Percentiles rank a stretch among this genome's conserved stretches.
Conservation (phyloP, 805 yeast species). For the Yarrowia sp. region DNA sequence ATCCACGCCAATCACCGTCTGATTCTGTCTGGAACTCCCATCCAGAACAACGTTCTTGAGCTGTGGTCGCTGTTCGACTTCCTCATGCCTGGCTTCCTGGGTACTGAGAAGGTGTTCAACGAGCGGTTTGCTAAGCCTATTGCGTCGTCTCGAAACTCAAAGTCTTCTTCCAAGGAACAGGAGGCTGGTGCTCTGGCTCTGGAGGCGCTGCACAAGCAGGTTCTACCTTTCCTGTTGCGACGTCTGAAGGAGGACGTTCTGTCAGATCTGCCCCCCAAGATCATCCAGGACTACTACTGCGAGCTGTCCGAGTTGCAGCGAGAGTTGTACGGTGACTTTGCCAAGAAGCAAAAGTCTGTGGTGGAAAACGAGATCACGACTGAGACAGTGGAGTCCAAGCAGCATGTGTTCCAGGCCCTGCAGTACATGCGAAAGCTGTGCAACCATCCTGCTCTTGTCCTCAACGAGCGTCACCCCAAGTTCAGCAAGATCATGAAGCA, state of each 20-base stretch:
- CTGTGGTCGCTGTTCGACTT: conserved; percentile 97
- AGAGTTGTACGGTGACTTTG: conserved; percentile 83
- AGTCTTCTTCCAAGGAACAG: conserved; percentile 87
- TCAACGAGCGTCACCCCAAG: conserved; percentile 80
- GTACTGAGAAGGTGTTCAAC: conserved; percentile 89
- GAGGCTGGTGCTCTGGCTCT: conserved; percentile 95
- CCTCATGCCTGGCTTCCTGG: conserved; percentile 97
- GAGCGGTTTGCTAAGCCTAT: conserved; percentile 98
- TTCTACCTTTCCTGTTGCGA: conserved; percentile 91
- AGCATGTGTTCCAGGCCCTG: conserved; percentile 94
- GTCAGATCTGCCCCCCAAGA: conserved; percentile 95
- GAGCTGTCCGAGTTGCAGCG: conserved; percentile 89
- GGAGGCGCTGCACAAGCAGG: conserved; percentile 95
- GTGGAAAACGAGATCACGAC: conserved; percentile 53
- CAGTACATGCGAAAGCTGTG: conserved; percentile 97
- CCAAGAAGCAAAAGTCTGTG: conserved; percentile 78
- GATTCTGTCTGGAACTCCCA: conserved; percentile 94
- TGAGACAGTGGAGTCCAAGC: conserved; percentile 46
- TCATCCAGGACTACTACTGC: conserved; percentile 96
- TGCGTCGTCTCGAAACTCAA: conserved; percentile 85
- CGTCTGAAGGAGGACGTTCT: conserved; percentile 94
- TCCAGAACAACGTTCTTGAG: conserved; percentile 94
- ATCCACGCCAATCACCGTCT: conserved; percentile 84
- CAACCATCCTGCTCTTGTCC: conserved; percentile 91
- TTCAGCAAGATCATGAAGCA: conserved; percentile 61